Conservation (phyloP, 1,284 basidiomycete species). For the Veloporphyrellus conicus region DNA sequence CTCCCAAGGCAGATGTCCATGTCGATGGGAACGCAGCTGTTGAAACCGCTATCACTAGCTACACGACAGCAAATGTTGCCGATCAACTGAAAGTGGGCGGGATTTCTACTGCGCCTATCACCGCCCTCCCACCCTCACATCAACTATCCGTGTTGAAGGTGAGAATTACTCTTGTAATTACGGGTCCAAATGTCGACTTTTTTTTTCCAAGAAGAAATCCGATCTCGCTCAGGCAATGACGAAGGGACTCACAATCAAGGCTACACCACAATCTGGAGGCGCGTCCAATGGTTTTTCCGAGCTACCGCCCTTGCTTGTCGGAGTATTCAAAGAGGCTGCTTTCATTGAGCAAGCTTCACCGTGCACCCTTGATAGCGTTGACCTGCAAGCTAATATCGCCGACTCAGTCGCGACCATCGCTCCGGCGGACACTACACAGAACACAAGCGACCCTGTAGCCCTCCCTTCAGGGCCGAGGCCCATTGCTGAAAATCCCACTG, state of each 20-base stretch:
- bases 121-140: background rate
- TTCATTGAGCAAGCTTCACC: constrained; percentile 7
- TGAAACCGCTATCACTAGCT: constrained; percentile 5
- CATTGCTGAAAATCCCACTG: background rate
- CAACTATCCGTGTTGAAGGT: constrained; percentile 12
- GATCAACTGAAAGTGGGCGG: constrained; percentile 9
- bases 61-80: constrained; percentile 5
- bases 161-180: constrained; percentile 1
- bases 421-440: constrained; percentile 2
- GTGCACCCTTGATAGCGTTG: background rate
- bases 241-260: constrained; percentile 20
- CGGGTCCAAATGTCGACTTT: constrained; percentile 8
- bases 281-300: background rate
- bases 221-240: background rate
- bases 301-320: background rate
- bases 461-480: background rate
- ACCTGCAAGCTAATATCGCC: background rate
- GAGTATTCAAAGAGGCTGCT: constrained; percentile 8
- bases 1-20: constrained; percentile 10
- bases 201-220: constrained; percentile 1
- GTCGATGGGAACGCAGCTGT: constrained; percentile 15
- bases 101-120: constrained; percentile 3
- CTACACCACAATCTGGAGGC: constrained; percentile 13
- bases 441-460: background rate
- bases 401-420: background rate